Conservation (phyloP, 495 filamentous ascomycete genomes). For the Sporormia fimetaria region DNA sequence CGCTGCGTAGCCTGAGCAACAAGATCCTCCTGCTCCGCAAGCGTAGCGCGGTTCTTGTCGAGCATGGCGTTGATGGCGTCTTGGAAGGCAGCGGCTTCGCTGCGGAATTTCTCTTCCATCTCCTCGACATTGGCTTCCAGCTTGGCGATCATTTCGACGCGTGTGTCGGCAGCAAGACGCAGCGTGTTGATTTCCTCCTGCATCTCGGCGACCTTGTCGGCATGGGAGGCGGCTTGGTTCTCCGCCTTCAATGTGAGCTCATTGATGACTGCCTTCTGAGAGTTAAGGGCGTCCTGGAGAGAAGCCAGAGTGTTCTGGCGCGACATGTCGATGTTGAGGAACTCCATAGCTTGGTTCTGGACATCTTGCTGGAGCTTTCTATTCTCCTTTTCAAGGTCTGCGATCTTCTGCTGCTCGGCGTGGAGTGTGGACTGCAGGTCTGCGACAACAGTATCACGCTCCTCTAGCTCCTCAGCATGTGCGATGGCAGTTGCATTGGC, state of each 20-base stretch:
- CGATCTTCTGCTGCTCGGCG: neutral
- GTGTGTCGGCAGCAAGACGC: slow-evolving; percentile 3
- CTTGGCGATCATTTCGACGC: slow-evolving; percentile 5
- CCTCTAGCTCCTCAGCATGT: slow-evolving; percentile 4
- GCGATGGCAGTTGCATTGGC: slow-evolving; percentile 17
- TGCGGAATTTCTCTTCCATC: slow-evolving; percentile 11
- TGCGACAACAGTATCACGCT: slow-evolving; percentile 13
- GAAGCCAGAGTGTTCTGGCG: neutral
- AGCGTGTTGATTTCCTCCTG: slow-evolving; percentile 8
- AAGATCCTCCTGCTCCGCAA: slow-evolving; percentile 7
- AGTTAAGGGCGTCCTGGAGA: slow-evolving; percentile 1
- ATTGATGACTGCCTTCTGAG: slow-evolving; percentile 6
- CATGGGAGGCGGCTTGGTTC: slow-evolving; percentile 3
- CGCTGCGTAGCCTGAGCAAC: slow-evolving; percentile 2
- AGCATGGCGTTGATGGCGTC: slow-evolving; percentile 8
- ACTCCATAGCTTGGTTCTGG: slow-evolving; percentile 10
- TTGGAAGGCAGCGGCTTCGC: slow-evolving; percentile 1
- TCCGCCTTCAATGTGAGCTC: slow-evolving; percentile 2
- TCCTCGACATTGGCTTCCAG: slow-evolving; percentile 10
- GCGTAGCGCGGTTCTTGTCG: neutral
- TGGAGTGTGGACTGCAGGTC: slow-evolving; percentile 5
- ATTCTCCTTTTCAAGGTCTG: slow-evolving; percentile 5
- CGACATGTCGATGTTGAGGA: slow-evolving; percentile 13
- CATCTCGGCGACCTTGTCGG: slow-evolving; percentile 8
- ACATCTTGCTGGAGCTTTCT: slow-evolving; percentile 10